Conservation (phyloP, 2,329 filamentous ascomycete species). For the Verticillium nonalfalfae region DNA sequence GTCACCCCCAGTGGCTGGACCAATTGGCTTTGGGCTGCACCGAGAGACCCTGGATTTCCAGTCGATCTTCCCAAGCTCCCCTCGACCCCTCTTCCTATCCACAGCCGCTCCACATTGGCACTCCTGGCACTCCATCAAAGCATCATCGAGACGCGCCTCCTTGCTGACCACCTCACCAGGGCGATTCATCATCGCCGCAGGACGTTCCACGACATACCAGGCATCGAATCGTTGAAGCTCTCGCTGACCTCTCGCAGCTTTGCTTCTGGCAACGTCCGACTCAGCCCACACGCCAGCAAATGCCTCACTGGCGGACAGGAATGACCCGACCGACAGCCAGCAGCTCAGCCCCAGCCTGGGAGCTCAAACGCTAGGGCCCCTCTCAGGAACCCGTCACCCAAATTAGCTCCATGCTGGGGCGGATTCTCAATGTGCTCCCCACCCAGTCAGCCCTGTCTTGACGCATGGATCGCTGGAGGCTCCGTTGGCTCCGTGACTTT, state of each 20-base stretch:
- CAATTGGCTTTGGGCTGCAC: background rate
- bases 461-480: slow-evolving; percentile 2
- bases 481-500: background rate
- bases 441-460: slow-evolving; percentile 1
- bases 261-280: background rate
- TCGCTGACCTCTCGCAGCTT: background rate
- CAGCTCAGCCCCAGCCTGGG: background rate
- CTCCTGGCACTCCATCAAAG: background rate
- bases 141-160: background rate
- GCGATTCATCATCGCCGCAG: background rate
- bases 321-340: background rate
- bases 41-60: background rate
- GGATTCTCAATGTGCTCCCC: background rate
- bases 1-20: background rate
- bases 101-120: background rate
- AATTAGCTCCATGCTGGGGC: background rate
- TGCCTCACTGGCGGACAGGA: background rate
- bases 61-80: background rate
- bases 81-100: background rate
- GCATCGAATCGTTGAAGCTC: background rate
- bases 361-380: background rate
- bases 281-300: background rate
- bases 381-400: background rate
- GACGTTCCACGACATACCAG: background rate
- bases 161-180: background rate